These are phyloP conservation scores for Aspergillus sp. DNA, from an alignment of 2,329 filamentous ascomycete genomes.

Conservation along the genomic window DNA sequence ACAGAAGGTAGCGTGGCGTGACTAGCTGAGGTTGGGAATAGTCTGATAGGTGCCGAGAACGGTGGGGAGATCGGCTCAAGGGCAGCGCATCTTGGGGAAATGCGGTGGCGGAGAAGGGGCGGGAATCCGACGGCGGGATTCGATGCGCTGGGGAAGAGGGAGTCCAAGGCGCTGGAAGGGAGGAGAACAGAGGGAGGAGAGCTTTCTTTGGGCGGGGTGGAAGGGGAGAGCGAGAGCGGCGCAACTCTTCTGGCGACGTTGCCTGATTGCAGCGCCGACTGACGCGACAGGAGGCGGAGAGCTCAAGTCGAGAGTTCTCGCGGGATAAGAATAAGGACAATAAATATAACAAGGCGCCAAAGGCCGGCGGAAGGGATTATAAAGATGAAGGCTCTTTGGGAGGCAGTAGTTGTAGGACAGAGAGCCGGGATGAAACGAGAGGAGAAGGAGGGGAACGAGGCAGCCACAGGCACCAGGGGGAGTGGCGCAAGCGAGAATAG, in stretches of 20 bases:
- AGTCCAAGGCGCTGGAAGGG: conserved; percentile 1
- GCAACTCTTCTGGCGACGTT: conserved; percentile 8
- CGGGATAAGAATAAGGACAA: conserved; percentile 6
- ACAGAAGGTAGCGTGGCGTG: conserved; percentile 18
- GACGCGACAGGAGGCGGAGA: too few species aligned
- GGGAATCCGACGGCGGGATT: conserved; percentile 3
- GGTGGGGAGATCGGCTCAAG: conserved; percentile 19
- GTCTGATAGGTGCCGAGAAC: conserved; percentile 15
- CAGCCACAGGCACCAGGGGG: too few species aligned
- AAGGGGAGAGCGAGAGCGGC: conserved; percentile 1
- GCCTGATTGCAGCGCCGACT: conserved; percentile 5
- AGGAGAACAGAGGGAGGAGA: conserved; percentile 1
- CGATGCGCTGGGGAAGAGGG: conserved; percentile 3
- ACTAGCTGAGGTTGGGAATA: conserved; percentile 23
- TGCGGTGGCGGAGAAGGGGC: background rate
- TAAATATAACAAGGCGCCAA: too few species aligned
- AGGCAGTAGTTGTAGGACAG: too few species aligned
- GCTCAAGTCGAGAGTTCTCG: too few species aligned
- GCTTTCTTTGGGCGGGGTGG: background rate
- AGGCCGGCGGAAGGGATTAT: too few species aligned
- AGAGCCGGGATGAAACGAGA: conserved; percentile 11
- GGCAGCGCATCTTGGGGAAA: conserved; percentile 17
- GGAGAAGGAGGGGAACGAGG: conserved; percentile 6
- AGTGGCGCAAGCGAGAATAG: conserved; percentile 5
- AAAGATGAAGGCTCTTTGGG: too few species aligned